Conservation (phyloP, 352 stramenopile species). For the Labyrinthula sp. region DNA sequence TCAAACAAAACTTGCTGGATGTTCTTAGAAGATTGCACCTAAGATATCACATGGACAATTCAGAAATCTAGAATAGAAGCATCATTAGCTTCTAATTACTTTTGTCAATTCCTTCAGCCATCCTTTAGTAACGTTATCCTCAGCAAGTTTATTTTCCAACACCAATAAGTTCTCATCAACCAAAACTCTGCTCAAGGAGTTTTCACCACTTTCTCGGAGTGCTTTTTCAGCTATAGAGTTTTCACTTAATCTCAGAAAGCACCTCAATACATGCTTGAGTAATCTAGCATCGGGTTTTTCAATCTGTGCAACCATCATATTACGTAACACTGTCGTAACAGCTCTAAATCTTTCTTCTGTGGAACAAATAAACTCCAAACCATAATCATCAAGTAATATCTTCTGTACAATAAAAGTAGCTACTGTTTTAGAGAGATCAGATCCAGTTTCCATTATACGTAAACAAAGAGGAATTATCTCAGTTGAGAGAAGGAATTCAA, state of each 20-base stretch:
- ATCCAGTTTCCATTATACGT: conserved; percentile 93
- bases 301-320: conserved; percentile 83
- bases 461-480: conserved; percentile 97
- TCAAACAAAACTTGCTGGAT: too few species aligned
- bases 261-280: conserved; percentile 96
- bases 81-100: too few species aligned
- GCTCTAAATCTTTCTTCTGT: conserved; percentile 78
- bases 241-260: conserved; percentile 74
- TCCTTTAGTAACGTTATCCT: too few species aligned
- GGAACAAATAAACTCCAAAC: conserved; percentile 92
- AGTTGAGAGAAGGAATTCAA: conserved; percentile 94
- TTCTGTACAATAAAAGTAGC: conserved; percentile 99
- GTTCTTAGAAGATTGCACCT: too few species aligned
- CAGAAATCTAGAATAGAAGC: too few species aligned
- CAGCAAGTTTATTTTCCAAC: too few species aligned
- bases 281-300: conserved; percentile 71
- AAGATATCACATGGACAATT: too few species aligned
- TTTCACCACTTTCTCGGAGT: too few species aligned
- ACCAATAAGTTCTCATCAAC: too few species aligned
- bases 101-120: too few species aligned
- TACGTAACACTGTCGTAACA: conserved; percentile 69
- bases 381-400: conserved; percentile 91
- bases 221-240: conserved; percentile 72
- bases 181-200: too few species aligned
- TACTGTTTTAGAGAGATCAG: conserved; percentile 92